Conservation (phyloP, 768 basidiomycete species). For the Rhodotorula graminis region DNA sequence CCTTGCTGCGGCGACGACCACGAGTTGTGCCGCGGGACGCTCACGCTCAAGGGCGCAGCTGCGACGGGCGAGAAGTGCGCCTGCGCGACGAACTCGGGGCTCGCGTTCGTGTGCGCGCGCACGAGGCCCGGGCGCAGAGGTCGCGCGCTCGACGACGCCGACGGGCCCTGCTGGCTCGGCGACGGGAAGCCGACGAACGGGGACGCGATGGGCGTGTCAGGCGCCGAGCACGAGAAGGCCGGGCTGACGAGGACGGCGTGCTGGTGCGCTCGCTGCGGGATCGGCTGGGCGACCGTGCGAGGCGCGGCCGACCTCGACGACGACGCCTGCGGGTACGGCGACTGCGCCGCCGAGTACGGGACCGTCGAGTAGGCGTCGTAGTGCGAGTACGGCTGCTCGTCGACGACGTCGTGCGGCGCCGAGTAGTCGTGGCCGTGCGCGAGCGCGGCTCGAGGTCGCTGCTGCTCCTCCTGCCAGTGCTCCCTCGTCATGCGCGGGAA, state of each 20-base stretch:
- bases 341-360: neutral
- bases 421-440: neutral
- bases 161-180: neutral
- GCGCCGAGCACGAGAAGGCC: neutral
- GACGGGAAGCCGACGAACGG: neutral
- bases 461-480: neutral
- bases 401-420: neutral
- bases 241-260: neutral
- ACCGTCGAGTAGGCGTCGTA: too few species aligned
- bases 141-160: too few species aligned
- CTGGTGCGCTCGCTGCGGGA: neutral
- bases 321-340: neutral
- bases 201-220: neutral
- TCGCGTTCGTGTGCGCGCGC: neutral
- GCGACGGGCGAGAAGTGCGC: neutral
- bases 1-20: neutral
- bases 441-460: neutral
- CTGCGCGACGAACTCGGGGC: neutral
- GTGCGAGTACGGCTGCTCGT: neutral
- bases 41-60: neutral
- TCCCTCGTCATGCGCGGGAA: neutral
- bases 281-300: neutral
- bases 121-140: slow-evolving; percentile 1
- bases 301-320: neutral
- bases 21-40: neutral